phyloP scores from a whole-genome alignment of 177 flowering plant species.

The Vitis hybrid region DNA sequence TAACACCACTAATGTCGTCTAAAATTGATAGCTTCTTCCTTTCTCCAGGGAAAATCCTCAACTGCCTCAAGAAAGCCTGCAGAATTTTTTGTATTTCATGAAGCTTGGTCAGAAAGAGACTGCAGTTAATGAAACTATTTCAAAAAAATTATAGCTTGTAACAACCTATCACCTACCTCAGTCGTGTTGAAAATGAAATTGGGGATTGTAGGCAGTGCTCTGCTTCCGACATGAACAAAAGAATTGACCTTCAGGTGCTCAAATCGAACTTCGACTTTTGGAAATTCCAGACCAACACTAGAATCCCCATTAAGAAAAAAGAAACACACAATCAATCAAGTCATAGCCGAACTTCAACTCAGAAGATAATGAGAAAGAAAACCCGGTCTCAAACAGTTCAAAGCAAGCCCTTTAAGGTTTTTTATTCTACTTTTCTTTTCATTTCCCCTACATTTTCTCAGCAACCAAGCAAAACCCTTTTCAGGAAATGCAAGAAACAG shows the following conservation, averaged over 20 bases:
- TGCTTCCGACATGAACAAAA: constrained; percentile 81
- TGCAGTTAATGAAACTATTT: background rate
- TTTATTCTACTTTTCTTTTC: background rate
- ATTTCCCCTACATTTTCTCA: background rate
- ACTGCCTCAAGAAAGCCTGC: constrained; percentile 75
- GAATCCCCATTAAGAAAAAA: constrained; percentile 7
- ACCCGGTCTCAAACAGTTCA: too few species aligned
- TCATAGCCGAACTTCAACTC: too few species aligned
- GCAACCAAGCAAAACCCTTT: background rate
- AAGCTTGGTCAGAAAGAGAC: background rate
- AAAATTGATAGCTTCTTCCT: constrained; percentile 66
- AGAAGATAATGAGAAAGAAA: background rate
- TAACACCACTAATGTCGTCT: constrained; percentile 69
- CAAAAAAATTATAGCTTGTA: background rate
- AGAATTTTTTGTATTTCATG: constrained; percentile 2
- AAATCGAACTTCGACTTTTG: constrained; percentile 90
- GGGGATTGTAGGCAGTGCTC: constrained; percentile 99
- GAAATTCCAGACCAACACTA: constrained; percentile 91
- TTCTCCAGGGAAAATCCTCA: constrained; percentile 54
- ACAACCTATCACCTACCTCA: constrained; percentile 48
- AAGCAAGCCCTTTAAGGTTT: too few species aligned
- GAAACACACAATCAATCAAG: background rate
- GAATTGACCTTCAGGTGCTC: constrained; percentile 73
- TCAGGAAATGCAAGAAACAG: background rate
- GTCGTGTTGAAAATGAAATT: constrained; percentile 82